Evolutionary conservation across 495 filamentous ascomycete genomes (phyloP), one percentile per base, ranked within the genome.

Genomic region (Cercophora newfieldiana): DNA sequence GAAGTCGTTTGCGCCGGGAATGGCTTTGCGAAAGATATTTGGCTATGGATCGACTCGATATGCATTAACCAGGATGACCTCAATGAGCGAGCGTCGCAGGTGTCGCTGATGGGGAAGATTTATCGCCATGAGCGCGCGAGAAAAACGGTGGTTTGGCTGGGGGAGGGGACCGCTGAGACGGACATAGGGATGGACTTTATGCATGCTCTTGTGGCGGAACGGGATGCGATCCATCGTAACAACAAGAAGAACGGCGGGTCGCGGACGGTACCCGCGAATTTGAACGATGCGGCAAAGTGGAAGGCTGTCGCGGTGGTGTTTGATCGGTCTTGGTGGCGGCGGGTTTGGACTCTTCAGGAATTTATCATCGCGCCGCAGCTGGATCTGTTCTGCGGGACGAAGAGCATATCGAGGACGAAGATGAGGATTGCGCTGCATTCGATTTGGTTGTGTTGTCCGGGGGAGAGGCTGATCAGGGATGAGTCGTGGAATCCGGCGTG

Each of bases 1-100:
- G 29, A 44, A 1, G 26, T 24, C 29, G 21, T 33, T 19, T 59
- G 57, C 57, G 18, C 19, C 1, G 7, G 19, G 2, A 6, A 12
- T 14, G 25, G 54, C 28, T 30, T 57, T 30, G 18, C n/a, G 1
- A n/a, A 0, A 29, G 21, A 26, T 1, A n/a, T 8, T 1, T 33
- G 31, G 31, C 22, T 12, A 6, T 59, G 57, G 57, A 59, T 59
- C 29, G 30, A 59, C 31, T 33, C 57, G 14, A 59, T 59, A 19
- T 44, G 57, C 57, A 59, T 59, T 30, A 33, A 59, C 57, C 57
- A 44, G 7, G 30, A 30, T 12, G 30, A 59, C 30, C 12, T 29
- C 57, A 30, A 59, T n/a, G 30, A 59, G 57, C 28, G 30, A 2
- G 56, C 16, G 1, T 22, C 16, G 5, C 56, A 59, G 28, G 30